Conservation (phyloP, 2,329 filamentous ascomycete genomes). For the Talaromyces sp. region DNA sequence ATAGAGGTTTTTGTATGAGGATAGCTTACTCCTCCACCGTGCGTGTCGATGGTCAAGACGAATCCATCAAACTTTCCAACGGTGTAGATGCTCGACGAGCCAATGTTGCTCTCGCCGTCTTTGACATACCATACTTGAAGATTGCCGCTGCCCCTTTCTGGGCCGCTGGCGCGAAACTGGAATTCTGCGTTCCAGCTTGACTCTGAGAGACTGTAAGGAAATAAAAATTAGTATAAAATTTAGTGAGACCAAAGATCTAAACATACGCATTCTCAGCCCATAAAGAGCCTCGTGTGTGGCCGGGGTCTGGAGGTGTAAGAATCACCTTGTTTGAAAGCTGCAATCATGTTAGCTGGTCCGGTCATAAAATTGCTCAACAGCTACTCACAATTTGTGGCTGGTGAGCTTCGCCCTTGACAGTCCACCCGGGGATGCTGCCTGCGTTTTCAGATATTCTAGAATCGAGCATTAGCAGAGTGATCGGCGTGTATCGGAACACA, state of each 20-base stretch:
- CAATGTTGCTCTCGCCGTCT: constrained; percentile 60
- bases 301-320: constrained; percentile 81
- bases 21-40: constrained; percentile 57
- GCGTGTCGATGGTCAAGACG: constrained; percentile 77
- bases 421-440: constrained; percentile 52
- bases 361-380: not conserved
- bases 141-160: constrained; percentile 80
- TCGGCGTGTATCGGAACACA: not conserved
- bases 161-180: constrained; percentile 80
- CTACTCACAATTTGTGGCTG: constrained; percentile 47
- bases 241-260: not conserved
- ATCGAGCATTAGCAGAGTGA: constrained; percentile 6
- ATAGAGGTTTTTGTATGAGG: not conserved
- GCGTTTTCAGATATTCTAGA: constrained; percentile 56
- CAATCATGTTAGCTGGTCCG: constrained; percentile 14
- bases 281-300: constrained; percentile 74
- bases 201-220: constrained; percentile 36
- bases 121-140: constrained; percentile 88
- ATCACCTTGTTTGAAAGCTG: constrained; percentile 83
- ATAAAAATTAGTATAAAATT: not conserved
- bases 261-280: constrained; percentile 63
- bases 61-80: constrained; percentile 84
- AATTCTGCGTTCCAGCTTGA: constrained; percentile 77
- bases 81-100: constrained; percentile 75
- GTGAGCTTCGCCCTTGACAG: constrained; percentile 51